These are phyloP conservation scores for Paulownia fortunei DNA, from an alignment of 257 asterid genomes.

Conservation along the genomic window DNA sequence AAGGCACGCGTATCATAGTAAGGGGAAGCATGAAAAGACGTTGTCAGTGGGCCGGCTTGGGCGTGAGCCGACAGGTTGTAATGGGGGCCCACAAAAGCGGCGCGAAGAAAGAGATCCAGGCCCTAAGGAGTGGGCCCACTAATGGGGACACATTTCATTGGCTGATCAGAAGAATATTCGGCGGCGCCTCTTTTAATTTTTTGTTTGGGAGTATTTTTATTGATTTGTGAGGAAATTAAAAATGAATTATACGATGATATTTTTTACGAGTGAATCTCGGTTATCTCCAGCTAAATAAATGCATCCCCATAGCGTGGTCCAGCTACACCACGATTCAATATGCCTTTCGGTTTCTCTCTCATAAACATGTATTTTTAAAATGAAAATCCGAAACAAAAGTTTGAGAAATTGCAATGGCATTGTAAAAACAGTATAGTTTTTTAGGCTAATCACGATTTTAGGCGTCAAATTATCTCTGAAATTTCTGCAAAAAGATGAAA, in stretches of 20 bases:
- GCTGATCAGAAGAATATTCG: constrained; percentile 40
- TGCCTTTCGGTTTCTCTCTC: background rate
- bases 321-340: background rate
- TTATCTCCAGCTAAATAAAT: background rate
- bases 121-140: constrained; percentile 11
- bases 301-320: background rate
- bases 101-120: constrained; percentile 30
- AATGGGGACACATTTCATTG: constrained; percentile 23
- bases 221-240: background rate
- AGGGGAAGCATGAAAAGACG: constrained; percentile 42
- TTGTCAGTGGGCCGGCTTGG: constrained; percentile 49
- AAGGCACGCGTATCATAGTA: constrained; percentile 28
- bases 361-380: background rate
- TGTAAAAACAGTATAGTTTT: no score
- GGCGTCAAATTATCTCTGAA: no score
- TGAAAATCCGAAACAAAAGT: no score
- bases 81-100: constrained; percentile 44
- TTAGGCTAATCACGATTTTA: no score
- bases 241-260: background rate
- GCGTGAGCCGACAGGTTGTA: constrained; percentile 53
- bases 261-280: constrained; percentile 1
- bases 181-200: constrained; percentile 32
- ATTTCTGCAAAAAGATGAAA: no score
- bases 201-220: background rate
- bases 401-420: no score